Base-by-base conservation (phyloP, 345 rosid species). In the Gossypium rotundifolium region DNA sequence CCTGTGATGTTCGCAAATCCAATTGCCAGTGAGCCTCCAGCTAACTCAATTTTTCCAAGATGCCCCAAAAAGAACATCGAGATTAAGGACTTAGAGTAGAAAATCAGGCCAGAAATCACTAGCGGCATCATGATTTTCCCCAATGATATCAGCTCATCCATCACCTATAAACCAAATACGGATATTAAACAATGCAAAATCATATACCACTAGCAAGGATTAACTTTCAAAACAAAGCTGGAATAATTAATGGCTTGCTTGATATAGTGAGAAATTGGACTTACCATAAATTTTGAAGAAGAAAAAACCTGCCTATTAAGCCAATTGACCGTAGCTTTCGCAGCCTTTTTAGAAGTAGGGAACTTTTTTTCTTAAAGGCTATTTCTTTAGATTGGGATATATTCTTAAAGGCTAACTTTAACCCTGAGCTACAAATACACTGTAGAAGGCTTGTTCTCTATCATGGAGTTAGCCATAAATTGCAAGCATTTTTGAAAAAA, bases 1-100 rank as follows among this genome's bases (percentile, higher is more conserved):
- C 87, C 84, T 60, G 81, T 79, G 63, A 84, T 79, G 80, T 81
- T 84, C 42, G 83, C 83, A 6, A 81, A 53, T 11, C 81, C 81
- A 4, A 78, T 59, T 8, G 85, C 59, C 1, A 84, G 71, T 14
- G 80, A 84, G 27, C 83, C 81, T 44, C 83, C 83, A 0, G 87
- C 84, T 16, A 84, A 70, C 61, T 79, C 85, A 17, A 65, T 65
- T 46, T 73, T 51, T 20, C 87, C 85, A 3, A 81, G 74, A 48
- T 54, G 51, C 63, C 78, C 83, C 71, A 81, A 67, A 76, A 84
- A 81, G 18, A 81, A 73, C 77, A 75, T 70, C 22, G 85, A 77
- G 23, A 84, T 67, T 22, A 79, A 59, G 52, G 81, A 66, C 76
- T 74, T 75, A 60, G 75, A 79, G 57, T 77, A 67, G 0, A 78